Evolutionary conservation across 2,329 filamentous ascomycete species (phyloP).

Genomic region (Colletotrichum coccodes): DNA sequence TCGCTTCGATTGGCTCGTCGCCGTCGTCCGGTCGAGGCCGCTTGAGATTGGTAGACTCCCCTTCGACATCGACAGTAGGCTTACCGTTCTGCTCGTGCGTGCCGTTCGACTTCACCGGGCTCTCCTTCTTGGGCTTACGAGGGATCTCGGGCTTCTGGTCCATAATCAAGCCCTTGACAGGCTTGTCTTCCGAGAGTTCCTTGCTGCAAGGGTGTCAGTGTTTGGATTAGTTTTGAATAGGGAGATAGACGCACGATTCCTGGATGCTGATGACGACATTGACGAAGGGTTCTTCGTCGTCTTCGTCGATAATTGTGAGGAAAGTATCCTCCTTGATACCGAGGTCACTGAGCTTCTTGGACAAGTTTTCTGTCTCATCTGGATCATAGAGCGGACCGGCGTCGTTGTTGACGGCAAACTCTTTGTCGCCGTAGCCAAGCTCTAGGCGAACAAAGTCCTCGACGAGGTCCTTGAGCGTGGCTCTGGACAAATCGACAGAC

Average conservation of each 20-base stretch:
- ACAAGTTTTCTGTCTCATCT: conserved; percentile 87
- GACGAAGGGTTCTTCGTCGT: conserved; percentile 78
- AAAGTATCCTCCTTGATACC: conserved; percentile 81
- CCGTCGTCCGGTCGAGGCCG: conserved; percentile 55
- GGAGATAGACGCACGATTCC: conserved; percentile 60
- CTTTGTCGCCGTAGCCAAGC: conserved; percentile 80
- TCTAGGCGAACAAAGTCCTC: conserved; percentile 76
- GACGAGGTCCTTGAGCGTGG: conserved; percentile 83
- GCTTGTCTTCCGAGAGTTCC: conserved; percentile 57
- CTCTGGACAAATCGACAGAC: conserved; percentile 73
- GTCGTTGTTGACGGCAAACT: conserved; percentile 82
- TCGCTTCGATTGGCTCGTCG: conserved; percentile 48
- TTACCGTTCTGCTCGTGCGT: conserved; percentile 55
- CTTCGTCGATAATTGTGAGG: conserved; percentile 86
- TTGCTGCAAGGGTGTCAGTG: conserved; percentile 49
- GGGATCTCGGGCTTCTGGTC: conserved; percentile 61
- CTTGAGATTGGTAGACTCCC: conserved; percentile 52
- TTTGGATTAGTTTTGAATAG: neutral
- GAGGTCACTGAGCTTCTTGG: conserved; percentile 81
- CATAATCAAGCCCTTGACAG: conserved; percentile 59
- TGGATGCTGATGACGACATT: conserved; percentile 81
- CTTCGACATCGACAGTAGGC: conserved; percentile 47
- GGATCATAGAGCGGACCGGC: conserved; percentile 86
- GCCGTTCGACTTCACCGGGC: conserved; percentile 48
- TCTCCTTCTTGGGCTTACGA: conserved; percentile 59